These are phyloP conservation scores for Aspergillus incahuasiensis DNA, from an alignment of 495 filamentous ascomycete genomes.

Conservation along the genomic window DNA sequence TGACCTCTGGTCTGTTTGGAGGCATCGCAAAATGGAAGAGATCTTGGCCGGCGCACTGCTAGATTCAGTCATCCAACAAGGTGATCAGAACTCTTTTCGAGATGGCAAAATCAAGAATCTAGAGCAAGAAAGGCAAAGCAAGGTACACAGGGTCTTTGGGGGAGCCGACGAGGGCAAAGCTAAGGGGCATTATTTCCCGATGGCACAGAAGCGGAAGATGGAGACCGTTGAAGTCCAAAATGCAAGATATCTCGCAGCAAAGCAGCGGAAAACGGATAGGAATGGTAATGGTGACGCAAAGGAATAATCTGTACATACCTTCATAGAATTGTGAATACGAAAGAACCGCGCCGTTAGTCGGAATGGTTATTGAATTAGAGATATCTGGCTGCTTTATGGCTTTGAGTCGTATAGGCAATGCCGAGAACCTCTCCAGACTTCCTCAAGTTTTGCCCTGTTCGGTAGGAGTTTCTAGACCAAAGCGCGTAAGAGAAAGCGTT, in stretches of 20 bases:
- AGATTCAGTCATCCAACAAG: conserved; percentile 53
- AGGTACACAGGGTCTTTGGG: conserved; percentile 61
- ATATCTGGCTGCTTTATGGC: conserved; percentile 23
- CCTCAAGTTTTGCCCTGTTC: conserved; percentile 63
- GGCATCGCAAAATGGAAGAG: conserved; percentile 83
- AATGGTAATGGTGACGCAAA: conserved; percentile 15
- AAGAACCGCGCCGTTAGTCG: neutral
- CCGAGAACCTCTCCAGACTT: conserved; percentile 77
- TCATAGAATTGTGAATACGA: conserved; percentile 10
- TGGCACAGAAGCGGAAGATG: conserved; percentile 61
- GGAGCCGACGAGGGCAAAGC: conserved; percentile 58
- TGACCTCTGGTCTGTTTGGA: conserved; percentile 75
- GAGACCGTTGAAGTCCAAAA: conserved; percentile 68
- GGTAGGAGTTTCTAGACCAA: conserved; percentile 59
- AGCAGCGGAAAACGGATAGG: conserved; percentile 46
- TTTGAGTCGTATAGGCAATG: conserved; percentile 71
- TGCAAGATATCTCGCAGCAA: conserved; percentile 67
- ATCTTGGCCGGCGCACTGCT: conserved; percentile 66
- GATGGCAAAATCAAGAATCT: conserved; percentile 26
- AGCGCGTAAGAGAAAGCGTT: neutral
- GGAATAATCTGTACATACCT: conserved; percentile 22
- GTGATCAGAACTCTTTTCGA: conserved; percentile 27
- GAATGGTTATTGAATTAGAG: neutral
- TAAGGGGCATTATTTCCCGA: conserved; percentile 64
- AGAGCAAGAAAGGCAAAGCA: conserved; percentile 21